Evolutionary conservation across 768 basidiomycete genomes (phyloP).

Genomic region (Boletus tomentosulus): DNA sequence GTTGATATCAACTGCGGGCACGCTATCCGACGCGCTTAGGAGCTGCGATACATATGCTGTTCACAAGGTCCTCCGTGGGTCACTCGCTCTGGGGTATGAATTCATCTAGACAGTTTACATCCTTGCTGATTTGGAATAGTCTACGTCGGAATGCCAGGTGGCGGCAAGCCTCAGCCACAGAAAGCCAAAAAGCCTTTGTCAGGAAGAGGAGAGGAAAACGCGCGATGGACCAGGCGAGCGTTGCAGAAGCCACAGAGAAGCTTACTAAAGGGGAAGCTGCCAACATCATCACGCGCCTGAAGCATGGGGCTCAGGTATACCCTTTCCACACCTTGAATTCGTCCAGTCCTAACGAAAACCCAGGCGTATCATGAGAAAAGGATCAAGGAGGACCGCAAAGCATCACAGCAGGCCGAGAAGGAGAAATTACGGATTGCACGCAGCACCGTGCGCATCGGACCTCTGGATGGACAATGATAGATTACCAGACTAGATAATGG

Average conservation of each 20-base stretch:
- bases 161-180: conserved; percentile 59
- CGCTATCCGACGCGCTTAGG: conserved; percentile 56
- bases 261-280: conserved; percentile 80
- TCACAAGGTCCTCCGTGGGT: conserved; percentile 51
- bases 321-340: not conserved
- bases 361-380: conserved; percentile 59
- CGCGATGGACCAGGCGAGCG: conserved; percentile 15
- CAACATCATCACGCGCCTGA: conserved; percentile 71
- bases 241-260: conserved; percentile 28
- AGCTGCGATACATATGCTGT: conserved; percentile 67
- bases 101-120: conserved; percentile 2
- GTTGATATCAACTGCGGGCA: conserved; percentile 48
- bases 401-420: conserved; percentile 35
- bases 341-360: not conserved
- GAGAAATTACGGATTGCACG: conserved; percentile 50
- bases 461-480: conserved; percentile 28
- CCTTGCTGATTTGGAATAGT: conserved; percentile 32
- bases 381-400: conserved; percentile 38
- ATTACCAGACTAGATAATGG: not conserved
- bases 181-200: conserved; percentile 55
- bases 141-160: conserved; percentile 62
- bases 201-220: conserved; percentile 45
- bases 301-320: conserved; percentile 69
- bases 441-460: conserved; percentile 61
- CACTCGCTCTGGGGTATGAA: conserved; percentile 46